Conservation (phyloP, 2,329 filamentous ascomycete species). For the Rutstroemia sp. region DNA sequence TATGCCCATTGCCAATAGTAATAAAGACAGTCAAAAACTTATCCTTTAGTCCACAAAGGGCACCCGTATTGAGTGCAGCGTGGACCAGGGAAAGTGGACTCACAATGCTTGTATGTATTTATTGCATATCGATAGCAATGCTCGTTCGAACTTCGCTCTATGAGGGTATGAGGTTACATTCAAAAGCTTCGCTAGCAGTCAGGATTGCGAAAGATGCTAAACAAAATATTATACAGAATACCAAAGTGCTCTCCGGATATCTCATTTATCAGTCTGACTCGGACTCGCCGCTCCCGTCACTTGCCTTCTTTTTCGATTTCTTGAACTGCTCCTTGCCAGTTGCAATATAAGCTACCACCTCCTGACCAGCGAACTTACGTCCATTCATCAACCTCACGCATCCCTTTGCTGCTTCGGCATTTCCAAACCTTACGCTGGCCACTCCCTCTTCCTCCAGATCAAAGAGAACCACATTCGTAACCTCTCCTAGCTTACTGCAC, state of each 20-base stretch:
- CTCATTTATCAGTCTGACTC: slow-evolving; percentile 1
- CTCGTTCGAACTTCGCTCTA: too few relatives aligned
- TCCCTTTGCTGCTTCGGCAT: slow-evolving; percentile 59
- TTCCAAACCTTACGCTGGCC: slow-evolving; percentile 74
- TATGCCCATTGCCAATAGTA: too few relatives aligned
- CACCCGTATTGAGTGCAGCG: too few relatives aligned
- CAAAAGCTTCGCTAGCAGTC: too few relatives aligned
- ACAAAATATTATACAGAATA: too few relatives aligned
- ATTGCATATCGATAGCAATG: too few relatives aligned
- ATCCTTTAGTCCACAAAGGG: too few relatives aligned
- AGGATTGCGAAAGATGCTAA: too few relatives aligned
- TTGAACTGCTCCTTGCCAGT: slow-evolving; percentile 66
- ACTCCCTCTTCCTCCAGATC: slow-evolving; percentile 81
- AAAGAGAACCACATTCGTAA: slow-evolving; percentile 87
- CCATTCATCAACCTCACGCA: slow-evolving; percentile 75
- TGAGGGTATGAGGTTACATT: too few relatives aligned
- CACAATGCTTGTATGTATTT: too few relatives aligned
- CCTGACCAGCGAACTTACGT: slow-evolving; percentile 66
- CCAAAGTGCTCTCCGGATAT: background rate
- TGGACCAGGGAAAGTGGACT: too few relatives aligned
- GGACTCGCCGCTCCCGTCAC: slow-evolving; percentile 16
- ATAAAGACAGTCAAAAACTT: too few relatives aligned
- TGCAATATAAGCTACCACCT: slow-evolving; percentile 63
- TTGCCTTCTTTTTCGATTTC: slow-evolving; percentile 53
- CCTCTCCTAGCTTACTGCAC: slow-evolving; percentile 75